Evolutionary conservation across 495 filamentous ascomycete genomes (phyloP), one percentile per base, ranked within the genome.

Genomic region (Podospora pseudopauciseta): DNA sequence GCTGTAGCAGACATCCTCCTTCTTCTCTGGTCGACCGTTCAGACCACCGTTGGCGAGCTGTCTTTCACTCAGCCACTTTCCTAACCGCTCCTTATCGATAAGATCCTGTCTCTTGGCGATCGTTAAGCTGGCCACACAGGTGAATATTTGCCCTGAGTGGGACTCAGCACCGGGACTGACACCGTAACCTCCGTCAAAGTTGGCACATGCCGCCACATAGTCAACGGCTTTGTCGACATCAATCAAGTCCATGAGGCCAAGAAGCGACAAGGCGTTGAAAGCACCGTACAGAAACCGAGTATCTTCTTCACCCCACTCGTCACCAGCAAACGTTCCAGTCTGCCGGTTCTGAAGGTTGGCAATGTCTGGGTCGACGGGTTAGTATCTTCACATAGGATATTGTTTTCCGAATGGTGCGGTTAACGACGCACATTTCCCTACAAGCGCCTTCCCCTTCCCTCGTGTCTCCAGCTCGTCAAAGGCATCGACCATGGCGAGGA

Each of bases 1-100:
- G 75, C 91, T 96, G 77, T 99, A 99, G 79, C 95, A 99, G 6
- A 96, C 93, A 80, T 99, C 96, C 77, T 94, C 93, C 64, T 93
- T 81, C 81, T 99, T 99, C 80, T 98, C 96, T 0, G 95, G 95
- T 62, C 95, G 85, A 3, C 95, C 95, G 74, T 98, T 99, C 32
- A 99, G 80, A 4, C 95, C 95, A 39, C 96, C 96, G 27, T 88
- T 89, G 9, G 91, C 86, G 16, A 96, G 81, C 74, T 99, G 95
- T 34, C 95, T 83, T 78, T 99, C 95, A 79, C 93, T 95, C 30
- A 99, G 85, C 95, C 95, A 99, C 20, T 87, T 85, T 1, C 90
- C 94, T 2, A 98, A 80, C 57, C 89, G 90, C 74, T 94, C 92
- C 68, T 81, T 86, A 73, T 97, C 88, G 32, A 96, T 87, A n/a